Base-by-base conservation (phyloP, 2,329 filamentous ascomycete genomes). In the Sarocladiaceae sp. region DNA sequence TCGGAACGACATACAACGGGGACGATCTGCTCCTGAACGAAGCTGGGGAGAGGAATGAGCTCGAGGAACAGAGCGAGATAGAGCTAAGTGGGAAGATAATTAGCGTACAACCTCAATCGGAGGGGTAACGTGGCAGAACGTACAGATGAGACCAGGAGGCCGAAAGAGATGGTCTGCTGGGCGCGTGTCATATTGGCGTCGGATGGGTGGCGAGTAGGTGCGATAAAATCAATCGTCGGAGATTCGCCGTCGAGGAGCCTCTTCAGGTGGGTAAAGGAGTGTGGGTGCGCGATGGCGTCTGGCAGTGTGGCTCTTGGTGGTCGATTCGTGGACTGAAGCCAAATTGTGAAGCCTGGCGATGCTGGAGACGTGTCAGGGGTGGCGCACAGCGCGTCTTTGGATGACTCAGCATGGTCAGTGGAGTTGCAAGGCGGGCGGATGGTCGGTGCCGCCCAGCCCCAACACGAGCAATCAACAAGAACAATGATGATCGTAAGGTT, bases 121-220 rank as follows among this genome's bases (percentile, higher is more conserved):
- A 33, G 44, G 44, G 44, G 26, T 33, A 22, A 8, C 49, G 42
- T 31, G 49, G 29, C 26, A 31, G 12, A 23, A 52, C 83, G 62
- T 86, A 97, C 92, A 33, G 92, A 96, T 63, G 89, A 90, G 71
- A 94, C 81, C 61, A 97, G 80, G 64, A 97, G 84, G 64, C 84
- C 86, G 64, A 96, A 79, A 56, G 91, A 96, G 67, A 97, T 86
- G 58, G 90, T 93, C 72, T 97, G 92, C 70, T 90, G 86, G 20
- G 94, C 94, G 72, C 92, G 90, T 60, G 94, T 96, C 94, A 97
- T 97, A 58, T 59, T 85, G 53, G n/a, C n/a, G n/a, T n/a, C n/a
- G n/a, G 50, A n/a, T n/a, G 17, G 39, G 22, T 22, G 12, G 25
- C 4, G 29, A 26, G 22, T n/a, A 26, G 31, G 11, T 47, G 28